Evolutionary conservation across 2,329 filamentous ascomycete species (phyloP), one percentile per base, ranked within the genome.

Genomic region (Pseudocercospora pini-densiflorae): DNA sequence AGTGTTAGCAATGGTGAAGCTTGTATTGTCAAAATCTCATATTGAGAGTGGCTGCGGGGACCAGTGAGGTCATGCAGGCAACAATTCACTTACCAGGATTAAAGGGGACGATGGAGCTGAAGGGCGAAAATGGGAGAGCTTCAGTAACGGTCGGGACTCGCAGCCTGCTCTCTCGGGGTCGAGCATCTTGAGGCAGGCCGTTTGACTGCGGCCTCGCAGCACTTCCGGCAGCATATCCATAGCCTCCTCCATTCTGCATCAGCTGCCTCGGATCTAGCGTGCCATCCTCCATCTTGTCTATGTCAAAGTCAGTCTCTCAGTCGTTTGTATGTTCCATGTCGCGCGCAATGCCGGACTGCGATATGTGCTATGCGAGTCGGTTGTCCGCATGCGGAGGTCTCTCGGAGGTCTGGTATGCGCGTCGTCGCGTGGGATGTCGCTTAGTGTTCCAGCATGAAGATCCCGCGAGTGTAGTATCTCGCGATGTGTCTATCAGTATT

Each of bases 61-160:
- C 49, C 12, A 65, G 55, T 64, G 53, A 59, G 29, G 36, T 54
- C 33, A 61, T 49, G 54, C 65, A 78, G 81, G 71, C 79, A 93
- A 92, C 89, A 71, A 91, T 53, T 54, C 65, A 78, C 81, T 71
- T 79, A 93, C 92, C 89, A 71, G 91, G 87, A 77, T 91, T 88
- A 78, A 94, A 92, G 2, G 92, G 92, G 61, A 92, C 85, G 58
- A 94, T 90, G 3, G 91, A 93, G 58, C 90, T 92, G 76, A 94
- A 90, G 24, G 92, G 92, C 60, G 92, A 92, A 79, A 89, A 94
- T n/a, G 91, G 90, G 54, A 95, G 83, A 31, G 92, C 92, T 75
- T 95, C 91, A 64, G 90, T 86, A 12, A 95, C 86, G 2, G 82
- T 84, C 10, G 83, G 81, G 47, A 83, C 64, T 29, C 70, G 73